Evolutionary conservation across 768 basidiomycete species (phyloP).

Genomic region (Lentinula sp.): DNA sequence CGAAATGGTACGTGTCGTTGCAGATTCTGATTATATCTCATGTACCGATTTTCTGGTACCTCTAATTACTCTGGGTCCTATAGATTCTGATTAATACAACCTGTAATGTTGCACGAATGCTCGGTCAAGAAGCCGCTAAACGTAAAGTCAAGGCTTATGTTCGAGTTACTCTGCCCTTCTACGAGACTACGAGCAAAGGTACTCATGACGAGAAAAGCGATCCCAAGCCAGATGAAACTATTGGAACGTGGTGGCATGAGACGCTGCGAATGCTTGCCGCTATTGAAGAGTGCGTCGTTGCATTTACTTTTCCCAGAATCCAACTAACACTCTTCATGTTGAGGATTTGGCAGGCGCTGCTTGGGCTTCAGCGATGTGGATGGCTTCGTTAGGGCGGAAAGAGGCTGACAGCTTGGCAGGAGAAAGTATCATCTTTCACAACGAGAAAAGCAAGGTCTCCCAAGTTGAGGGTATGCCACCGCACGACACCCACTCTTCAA

Average conservation of each 20-base stretch:
- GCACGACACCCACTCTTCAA: slow-evolving; percentile 71
- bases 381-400: slow-evolving; percentile 52
- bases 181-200: slow-evolving; percentile 66
- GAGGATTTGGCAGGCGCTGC: slow-evolving; percentile 74
- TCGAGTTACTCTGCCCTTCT: slow-evolving; percentile 72
- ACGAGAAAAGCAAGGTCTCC: slow-evolving; percentile 62
- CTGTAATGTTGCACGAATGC: slow-evolving; percentile 56
- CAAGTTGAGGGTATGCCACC: slow-evolving; percentile 59
- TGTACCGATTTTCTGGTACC: slow-evolving; percentile 4
- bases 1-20: slow-evolving; percentile 51
- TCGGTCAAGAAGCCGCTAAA: slow-evolving; percentile 75
- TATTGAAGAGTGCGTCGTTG: slow-evolving; percentile 56
- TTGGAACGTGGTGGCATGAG: slow-evolving; percentile 90
- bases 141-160: slow-evolving; percentile 76
- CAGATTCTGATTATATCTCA: not conserved
- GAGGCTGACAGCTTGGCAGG: slow-evolving; percentile 63
- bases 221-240: slow-evolving; percentile 59
- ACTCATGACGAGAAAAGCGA: slow-evolving; percentile 67
- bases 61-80: slow-evolving; percentile 6
- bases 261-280: slow-evolving; percentile 67
- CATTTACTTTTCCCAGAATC: slow-evolving; percentile 29
- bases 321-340: slow-evolving; percentile 70
- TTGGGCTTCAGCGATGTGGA: slow-evolving; percentile 78
- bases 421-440: slow-evolving; percentile 59
- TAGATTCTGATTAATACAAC: slow-evolving; percentile 80